phyloP scores from a whole-genome alignment of 225 moss, liverwort and hornwort species.

The Bryum argenteum region DNA sequence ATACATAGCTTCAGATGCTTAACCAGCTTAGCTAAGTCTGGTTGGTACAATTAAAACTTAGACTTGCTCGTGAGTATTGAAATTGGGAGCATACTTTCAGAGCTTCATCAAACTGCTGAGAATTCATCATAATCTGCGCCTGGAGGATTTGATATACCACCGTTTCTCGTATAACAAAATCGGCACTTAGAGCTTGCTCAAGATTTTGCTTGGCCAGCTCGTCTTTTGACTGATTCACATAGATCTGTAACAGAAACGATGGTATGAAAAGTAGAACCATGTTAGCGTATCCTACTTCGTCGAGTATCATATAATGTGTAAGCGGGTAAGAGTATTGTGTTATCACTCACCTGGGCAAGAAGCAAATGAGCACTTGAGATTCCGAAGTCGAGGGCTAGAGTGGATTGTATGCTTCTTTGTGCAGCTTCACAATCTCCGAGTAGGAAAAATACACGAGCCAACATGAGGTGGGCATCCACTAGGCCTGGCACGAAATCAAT shows the following conservation, averaged over 20 bases:
- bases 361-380: constrained; percentile 63
- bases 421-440: constrained; percentile 57
- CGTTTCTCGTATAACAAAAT: constrained; percentile 67
- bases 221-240: constrained; percentile 57
- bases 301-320: constrained; percentile 2
- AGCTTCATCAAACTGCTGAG: constrained; percentile 61
- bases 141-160: constrained; percentile 63
- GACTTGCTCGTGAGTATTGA: constrained; percentile 14
- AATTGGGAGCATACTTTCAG: constrained; percentile 49
- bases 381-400: constrained; percentile 52
- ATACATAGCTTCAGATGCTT: neutral
- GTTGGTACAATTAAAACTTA: neutral
- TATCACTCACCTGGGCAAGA: constrained; percentile 61
- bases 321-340: neutral
- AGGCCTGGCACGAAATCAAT: constrained; percentile 53
- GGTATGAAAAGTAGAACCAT: constrained; percentile 17
- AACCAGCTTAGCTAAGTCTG: neutral
- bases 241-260: constrained; percentile 50
- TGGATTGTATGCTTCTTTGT: constrained; percentile 46
- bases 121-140: constrained; percentile 66
- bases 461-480: constrained; percentile 60
- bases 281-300: neutral
- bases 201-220: constrained; percentile 76
- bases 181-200: constrained; percentile 75
- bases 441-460: constrained; percentile 51